Percentiles rank a stretch among this genome's conserved stretches.
Conservation (phyloP, 1,139 yeast genomes). For the Geotrichum klebahnii region DNA sequence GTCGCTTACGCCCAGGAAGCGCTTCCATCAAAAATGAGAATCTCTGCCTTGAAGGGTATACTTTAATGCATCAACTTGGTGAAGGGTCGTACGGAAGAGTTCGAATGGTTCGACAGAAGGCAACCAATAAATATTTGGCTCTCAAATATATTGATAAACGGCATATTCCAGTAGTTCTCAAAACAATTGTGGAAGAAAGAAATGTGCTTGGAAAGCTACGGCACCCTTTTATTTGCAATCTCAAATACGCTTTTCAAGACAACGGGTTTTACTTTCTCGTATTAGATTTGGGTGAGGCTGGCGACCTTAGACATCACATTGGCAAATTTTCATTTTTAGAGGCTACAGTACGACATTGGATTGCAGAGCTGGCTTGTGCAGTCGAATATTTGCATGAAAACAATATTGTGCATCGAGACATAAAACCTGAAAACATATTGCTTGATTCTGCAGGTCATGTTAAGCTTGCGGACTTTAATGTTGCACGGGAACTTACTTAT, state of each 20-base stretch:
- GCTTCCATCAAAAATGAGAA: not conserved
- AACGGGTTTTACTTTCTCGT: constrained; percentile 63
- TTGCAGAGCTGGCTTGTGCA: constrained; percentile 65
- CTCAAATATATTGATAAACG: constrained; percentile 51
- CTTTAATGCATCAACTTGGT: constrained; percentile 23
- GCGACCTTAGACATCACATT: constrained; percentile 77
- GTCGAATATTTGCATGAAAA: constrained; percentile 60
- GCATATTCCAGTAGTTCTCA: constrained; percentile 29
- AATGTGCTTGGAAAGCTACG: constrained; percentile 55
- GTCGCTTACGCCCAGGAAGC: not conserved
- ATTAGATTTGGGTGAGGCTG: constrained; percentile 80
- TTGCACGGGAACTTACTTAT: constrained; percentile 37
- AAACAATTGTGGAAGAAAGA: constrained; percentile 50
- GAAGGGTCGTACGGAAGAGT: constrained; percentile 61
- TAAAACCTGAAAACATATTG: constrained; percentile 67
- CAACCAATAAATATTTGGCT: constrained; percentile 60
- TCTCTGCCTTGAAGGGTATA: constrained; percentile 14
- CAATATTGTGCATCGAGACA: constrained; percentile 63
- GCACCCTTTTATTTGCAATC: constrained; percentile 77
- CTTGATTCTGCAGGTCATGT: constrained; percentile 66
- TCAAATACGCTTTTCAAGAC: constrained; percentile 81
- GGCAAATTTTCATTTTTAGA: constrained; percentile 53
- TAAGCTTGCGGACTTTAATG: constrained; percentile 67
- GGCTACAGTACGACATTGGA: constrained; percentile 58
- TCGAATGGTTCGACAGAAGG: constrained; percentile 54